These are phyloP conservation scores for Globisporangium parvum DNA, from an alignment of 352 stramenopile species.

Conservation along the genomic window DNA sequence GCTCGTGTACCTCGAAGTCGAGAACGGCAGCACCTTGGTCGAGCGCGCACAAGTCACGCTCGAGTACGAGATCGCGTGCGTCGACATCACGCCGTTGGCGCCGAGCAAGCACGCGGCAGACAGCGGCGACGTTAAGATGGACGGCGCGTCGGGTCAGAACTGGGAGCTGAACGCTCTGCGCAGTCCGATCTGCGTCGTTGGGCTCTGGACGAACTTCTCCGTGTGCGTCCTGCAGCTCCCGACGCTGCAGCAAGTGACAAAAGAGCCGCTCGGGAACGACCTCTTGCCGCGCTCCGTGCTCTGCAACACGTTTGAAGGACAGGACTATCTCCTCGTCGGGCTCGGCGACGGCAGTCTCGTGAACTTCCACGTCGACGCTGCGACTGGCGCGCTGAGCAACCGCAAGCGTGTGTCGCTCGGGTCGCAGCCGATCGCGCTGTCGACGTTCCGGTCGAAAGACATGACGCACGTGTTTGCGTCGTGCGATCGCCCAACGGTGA, in stretches of 20 bases:
- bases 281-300: slow-evolving; percentile 86
- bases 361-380: slow-evolving; percentile 83
- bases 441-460: slow-evolving; percentile 89
- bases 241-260: slow-evolving; percentile 57
- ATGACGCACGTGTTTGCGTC: slow-evolving; percentile 95
- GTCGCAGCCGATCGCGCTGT: slow-evolving; percentile 93
- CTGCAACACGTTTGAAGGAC: slow-evolving; percentile 78
- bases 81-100: slow-evolving; percentile 80
- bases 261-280: slow-evolving; percentile 70
- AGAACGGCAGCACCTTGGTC: slow-evolving; percentile 42
- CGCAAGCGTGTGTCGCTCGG: slow-evolving; percentile 94
- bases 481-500: slow-evolving; percentile 95
- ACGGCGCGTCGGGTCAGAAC: slow-evolving; percentile 22
- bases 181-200: slow-evolving; percentile 72
- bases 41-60: slow-evolving; percentile 69
- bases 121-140: slow-evolving; percentile 58
- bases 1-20: slow-evolving; percentile 86
- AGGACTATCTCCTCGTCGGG: slow-evolving; percentile 93
- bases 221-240: slow-evolving; percentile 85
- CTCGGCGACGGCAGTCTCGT: slow-evolving; percentile 95
- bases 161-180: slow-evolving; percentile 52
- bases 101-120: slow-evolving; percentile 1
- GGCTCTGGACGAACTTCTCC: slow-evolving; percentile 92
- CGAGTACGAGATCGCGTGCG: slow-evolving; percentile 93
- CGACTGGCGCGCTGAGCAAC: slow-evolving; percentile 40